phyloP scores from a whole-genome alignment of 495 filamentous ascomycete genomes.

The Sordaria brevicollis region DNA sequence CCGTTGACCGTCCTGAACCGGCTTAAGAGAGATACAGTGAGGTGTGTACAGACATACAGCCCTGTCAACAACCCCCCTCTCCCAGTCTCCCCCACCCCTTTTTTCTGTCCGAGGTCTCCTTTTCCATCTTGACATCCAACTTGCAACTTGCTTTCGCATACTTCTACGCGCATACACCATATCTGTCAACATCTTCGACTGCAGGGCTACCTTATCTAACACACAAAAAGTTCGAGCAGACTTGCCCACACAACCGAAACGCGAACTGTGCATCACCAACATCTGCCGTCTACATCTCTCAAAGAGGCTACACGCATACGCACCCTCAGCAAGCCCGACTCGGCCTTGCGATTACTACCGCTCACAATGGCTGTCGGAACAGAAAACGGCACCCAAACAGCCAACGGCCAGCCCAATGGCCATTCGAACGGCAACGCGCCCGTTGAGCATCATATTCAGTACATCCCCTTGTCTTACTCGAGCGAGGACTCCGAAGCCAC shows the following conservation, averaged over 20 bases:
- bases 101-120: not conserved
- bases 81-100: not conserved
- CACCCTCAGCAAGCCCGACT: not conserved
- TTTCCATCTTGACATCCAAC: not conserved
- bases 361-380: conserved; percentile 16
- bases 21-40: not conserved
- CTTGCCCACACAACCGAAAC: not conserved
- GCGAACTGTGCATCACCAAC: not conserved
- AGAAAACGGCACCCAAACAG: conserved; percentile 12
- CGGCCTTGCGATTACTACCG: not conserved
- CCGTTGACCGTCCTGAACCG: not conserved
- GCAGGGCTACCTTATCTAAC: not conserved
- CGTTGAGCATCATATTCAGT: conserved; percentile 26
- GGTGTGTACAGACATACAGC: not conserved
- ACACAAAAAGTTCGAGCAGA: not conserved
- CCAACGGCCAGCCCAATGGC: conserved; percentile 8
- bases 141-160: not conserved
- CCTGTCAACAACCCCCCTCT: not conserved
- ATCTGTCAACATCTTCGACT: not conserved
- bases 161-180: not conserved
- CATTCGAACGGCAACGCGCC: conserved; percentile 7
- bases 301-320: not conserved
- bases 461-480: conserved; percentile 68
- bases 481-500: conserved; percentile 64
- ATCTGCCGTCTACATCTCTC: not conserved